Percentiles rank a stretch among this genome's conserved stretches.
Conservation (phyloP, 768 basidiomycete genomes). For the Podaxis pistillaris region DNA sequence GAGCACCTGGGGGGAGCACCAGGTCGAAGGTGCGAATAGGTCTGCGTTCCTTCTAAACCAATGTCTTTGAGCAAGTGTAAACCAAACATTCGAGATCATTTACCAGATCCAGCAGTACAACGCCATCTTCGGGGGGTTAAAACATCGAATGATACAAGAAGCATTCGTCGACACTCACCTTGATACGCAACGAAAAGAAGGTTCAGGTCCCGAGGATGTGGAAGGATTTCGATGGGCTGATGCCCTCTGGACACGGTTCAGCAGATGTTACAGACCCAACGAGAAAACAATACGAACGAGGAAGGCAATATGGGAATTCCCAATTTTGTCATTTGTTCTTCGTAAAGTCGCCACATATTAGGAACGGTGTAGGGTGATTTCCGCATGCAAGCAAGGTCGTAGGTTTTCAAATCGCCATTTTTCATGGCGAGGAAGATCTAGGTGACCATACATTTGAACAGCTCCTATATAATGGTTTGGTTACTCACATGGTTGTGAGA, state of each 20-base stretch:
- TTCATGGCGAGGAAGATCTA: constrained; percentile 49
- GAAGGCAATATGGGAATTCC: constrained; percentile 31
- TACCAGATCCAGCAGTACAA: constrained; percentile 61
- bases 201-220: constrained; percentile 74
- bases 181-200: constrained; percentile 73
- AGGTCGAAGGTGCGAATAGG: constrained; percentile 66
- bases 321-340: constrained; percentile 48
- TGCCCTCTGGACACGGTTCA: constrained; percentile 29
- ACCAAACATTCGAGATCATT: constrained; percentile 14
- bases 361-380: constrained; percentile 68
- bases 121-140: constrained; percentile 44
- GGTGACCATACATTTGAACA: constrained; percentile 5
- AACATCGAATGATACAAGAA: background rate
- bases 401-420: constrained; percentile 66
- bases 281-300: constrained; percentile 28
- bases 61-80: background rate
- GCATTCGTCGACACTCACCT: constrained; percentile 39
- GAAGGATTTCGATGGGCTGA: constrained; percentile 56
- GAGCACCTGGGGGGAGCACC: constrained; percentile 74
- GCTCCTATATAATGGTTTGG: constrained; percentile 12
- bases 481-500: constrained; percentile 65
- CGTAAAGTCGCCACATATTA: constrained; percentile 75
- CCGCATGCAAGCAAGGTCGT: constrained; percentile 68
- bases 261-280: constrained; percentile 2
- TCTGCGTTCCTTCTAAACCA: constrained; percentile 41